phyloP scores from a whole-genome alignment of 1,139 yeast genomes.

The Martiniozyma asiatica region DNA sequence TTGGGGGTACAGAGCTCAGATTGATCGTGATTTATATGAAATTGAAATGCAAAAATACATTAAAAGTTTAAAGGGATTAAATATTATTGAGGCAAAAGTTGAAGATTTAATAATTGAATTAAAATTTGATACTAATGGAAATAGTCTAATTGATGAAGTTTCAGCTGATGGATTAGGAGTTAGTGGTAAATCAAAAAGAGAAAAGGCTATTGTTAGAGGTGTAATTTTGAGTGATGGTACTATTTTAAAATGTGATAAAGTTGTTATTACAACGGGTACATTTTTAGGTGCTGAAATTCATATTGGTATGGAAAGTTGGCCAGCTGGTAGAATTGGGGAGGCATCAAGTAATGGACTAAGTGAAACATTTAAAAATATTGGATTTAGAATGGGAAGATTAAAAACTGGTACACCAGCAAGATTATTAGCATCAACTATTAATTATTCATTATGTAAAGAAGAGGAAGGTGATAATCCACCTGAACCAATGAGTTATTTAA shows the following conservation, averaged over 20 bases:
- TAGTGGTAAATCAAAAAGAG: constrained; percentile 26
- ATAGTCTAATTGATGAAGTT: constrained; percentile 2
- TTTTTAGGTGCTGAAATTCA: constrained; percentile 92
- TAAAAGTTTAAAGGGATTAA: constrained; percentile 43
- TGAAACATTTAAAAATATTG: constrained; percentile 60
- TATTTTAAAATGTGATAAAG: constrained; percentile 46
- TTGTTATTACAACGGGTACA: constrained; percentile 92
- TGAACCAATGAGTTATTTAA: constrained; percentile 84
- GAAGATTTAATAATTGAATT: constrained; percentile 68
- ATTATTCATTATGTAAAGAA: constrained; percentile 43
- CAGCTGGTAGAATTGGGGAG: constrained; percentile 93
- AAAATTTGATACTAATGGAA: no score
- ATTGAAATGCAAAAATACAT: constrained; percentile 69
- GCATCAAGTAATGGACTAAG: constrained; percentile 84
- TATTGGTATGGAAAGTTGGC: constrained; percentile 65
- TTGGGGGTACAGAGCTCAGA: constrained; percentile 97
- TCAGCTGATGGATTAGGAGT: constrained; percentile 5
- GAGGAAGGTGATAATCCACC: constrained; percentile 76
- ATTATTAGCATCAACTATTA: constrained; percentile 56
- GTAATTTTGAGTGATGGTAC: constrained; percentile 60
- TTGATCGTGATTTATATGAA: constrained; percentile 72
- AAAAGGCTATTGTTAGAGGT: constrained; percentile 44
- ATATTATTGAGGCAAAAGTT: constrained; percentile 63
- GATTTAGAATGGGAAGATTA: constrained; percentile 76
- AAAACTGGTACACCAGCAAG: constrained; percentile 98